Base-by-base conservation (phyloP, 805 yeast genomes). In the Clavispora fructus region DNA sequence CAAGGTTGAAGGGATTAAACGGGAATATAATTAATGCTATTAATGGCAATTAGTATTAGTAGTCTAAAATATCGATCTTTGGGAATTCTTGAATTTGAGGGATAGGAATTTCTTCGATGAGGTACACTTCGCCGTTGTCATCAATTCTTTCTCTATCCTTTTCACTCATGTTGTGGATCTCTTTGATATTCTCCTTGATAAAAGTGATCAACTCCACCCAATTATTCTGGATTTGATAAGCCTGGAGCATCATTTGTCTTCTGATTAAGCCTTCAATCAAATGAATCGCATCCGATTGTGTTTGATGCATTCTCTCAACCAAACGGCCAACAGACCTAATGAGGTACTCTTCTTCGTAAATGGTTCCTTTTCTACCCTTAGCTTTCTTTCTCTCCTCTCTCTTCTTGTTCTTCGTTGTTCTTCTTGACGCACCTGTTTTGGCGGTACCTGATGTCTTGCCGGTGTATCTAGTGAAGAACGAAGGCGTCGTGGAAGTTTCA, bases 391-490 rank as follows among this genome's bases (percentile, higher is more conserved):
- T 80, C 62, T 92, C 99, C 66, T 92, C 97, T 54, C 99, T 80
- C 63, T 96, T 87, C 54, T 83, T 80, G 65, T 94, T 94, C 69
- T 94, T 94, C 7, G 95, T 79, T 0, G 99, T 91, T 59, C 85
- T 79, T 65, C 99, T 79, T 0, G 97, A 84, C 2, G 94, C 97
- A 27, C 98, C 97, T 0, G 99, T 94, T 61, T 87, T 86, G 4
- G 98, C 98, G 3, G 99, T 94, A 23, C 96, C 96, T 1, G 85
- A 75, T 1, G 98, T 91, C 66, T 92, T 91, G 52, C 98, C 99
- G 0, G 99, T 94, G 64, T 94, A 94, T 61, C 96, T 78, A 1
- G 99, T 94, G 69, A 89, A 87, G 64, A 91, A 88, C 0, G 98
- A 90, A 33, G 92, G 95, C 27, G 87, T 85, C 0, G 96, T 87